These are phyloP conservation scores for Lactifluus volemus DNA, from an alignment of 768 basidiomycete species.

Conservation along the genomic window DNA sequence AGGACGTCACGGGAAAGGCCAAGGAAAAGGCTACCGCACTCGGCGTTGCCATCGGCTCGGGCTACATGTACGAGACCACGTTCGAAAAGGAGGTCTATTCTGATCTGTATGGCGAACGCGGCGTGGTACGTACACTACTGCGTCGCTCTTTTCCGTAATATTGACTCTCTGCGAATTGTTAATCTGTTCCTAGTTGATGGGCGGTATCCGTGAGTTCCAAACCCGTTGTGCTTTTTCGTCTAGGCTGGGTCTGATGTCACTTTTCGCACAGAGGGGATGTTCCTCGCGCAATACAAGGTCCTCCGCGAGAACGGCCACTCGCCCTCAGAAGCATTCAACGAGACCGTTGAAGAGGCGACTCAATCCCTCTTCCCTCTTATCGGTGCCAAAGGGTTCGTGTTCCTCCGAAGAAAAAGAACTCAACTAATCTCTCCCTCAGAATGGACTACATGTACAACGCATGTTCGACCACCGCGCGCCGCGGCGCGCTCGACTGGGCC, in stretches of 20 bases:
- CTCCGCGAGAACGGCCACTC: constrained; percentile 94
- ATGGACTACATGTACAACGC: constrained; percentile 99
- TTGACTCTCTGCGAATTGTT: not conserved
- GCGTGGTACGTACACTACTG: constrained; percentile 63
- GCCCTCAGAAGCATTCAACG: constrained; percentile 99
- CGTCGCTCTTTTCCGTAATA: not conserved
- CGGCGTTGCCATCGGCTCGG: constrained; percentile 90
- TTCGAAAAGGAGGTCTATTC: constrained; percentile 99
- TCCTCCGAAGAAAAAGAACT: not conserved
- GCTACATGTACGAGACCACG: constrained; percentile 98
- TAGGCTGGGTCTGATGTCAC: constrained; percentile 1
- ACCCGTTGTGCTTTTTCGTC: not conserved
- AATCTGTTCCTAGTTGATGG: constrained; percentile 64
- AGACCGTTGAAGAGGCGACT: constrained; percentile 99
- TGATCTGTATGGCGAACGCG: constrained; percentile 98
- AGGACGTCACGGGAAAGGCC: constrained; percentile 97
- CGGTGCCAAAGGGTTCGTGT: constrained; percentile 73
- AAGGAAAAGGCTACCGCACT: constrained; percentile 95
- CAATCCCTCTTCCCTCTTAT: constrained; percentile 97
- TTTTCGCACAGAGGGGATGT: constrained; percentile 71
- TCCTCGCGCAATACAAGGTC: constrained; percentile 98
- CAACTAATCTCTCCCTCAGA: constrained; percentile 31
- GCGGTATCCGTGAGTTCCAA: constrained; percentile 71
- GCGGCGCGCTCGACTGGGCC: constrained; percentile 99
- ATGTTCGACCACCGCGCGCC: constrained; percentile 97